phyloP scores from a whole-genome alignment of 352 stramenopile species.

The Phytophthora pluvialis region DNA sequence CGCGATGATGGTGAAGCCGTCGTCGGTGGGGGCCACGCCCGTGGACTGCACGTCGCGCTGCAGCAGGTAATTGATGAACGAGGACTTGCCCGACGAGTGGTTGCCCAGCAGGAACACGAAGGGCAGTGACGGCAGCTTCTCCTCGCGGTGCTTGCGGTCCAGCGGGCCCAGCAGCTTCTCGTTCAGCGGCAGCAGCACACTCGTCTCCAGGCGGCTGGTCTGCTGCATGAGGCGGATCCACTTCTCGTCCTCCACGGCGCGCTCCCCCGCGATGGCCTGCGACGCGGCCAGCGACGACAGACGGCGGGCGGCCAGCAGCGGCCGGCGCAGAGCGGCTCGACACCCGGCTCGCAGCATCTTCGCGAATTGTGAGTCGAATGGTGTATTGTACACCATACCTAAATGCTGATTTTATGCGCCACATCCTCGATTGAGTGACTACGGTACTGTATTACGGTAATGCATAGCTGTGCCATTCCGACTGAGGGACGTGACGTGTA shows the following conservation, averaged over 20 bases:
- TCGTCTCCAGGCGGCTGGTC: constrained; percentile 74
- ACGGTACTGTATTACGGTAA: background rate
- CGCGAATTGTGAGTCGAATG: constrained; percentile 4
- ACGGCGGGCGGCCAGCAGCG: constrained; percentile 13
- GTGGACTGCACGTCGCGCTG: constrained; percentile 96
- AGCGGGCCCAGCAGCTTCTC: constrained; percentile 87
- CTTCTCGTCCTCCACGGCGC: constrained; percentile 62
- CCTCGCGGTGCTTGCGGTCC: constrained; percentile 89
- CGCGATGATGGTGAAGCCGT: constrained; percentile 99
- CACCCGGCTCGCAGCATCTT: constrained; percentile 27
- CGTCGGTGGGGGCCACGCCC: constrained; percentile 99
- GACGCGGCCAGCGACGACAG: constrained; percentile 33
- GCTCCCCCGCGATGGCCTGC: constrained; percentile 30
- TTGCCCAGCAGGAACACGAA: constrained; percentile 99
- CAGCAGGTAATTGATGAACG: constrained; percentile 99
- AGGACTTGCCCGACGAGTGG: constrained; percentile 98
- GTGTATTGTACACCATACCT: background rate
- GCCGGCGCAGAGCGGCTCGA: constrained; percentile 16
- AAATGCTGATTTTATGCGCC: too few species aligned
- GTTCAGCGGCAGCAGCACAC: constrained; percentile 83
- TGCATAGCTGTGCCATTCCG: background rate
- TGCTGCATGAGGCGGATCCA: constrained; percentile 87
- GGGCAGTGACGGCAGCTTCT: constrained; percentile 93
- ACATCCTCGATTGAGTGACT: too few species aligned
- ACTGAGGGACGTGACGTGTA: background rate